Base-by-base conservation (phyloP, 306 rosid genomes). In the Begonia fuchsioides region DNA sequence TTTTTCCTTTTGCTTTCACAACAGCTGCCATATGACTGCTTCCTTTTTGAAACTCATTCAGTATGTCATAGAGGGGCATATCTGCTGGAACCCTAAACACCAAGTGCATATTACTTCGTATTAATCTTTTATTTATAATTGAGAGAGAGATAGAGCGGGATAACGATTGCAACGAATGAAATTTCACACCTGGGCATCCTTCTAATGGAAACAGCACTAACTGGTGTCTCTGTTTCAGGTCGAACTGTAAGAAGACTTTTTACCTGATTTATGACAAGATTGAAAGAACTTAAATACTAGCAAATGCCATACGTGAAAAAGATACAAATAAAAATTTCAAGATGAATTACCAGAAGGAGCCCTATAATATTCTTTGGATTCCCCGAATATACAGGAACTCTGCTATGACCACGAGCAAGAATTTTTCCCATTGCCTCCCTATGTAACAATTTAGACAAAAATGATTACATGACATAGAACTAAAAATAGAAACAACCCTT, bases 1-100 rank as follows among this genome's bases (percentile, higher is more conserved):
- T 66, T 73, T 70, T 92, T 43, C 73, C 87, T 56, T 64, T 75
- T 10, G 72, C 64, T 67, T 67, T 92, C 58, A 86, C 96, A 58
- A 92, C 93, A 64, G 96, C 96, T 49, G 98, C 98, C 98, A 92
- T 85, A 62, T 92, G 98, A 67, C 98, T 92, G 60, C 94, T 79
- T 3, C 98, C 98, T 58, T 92, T 92, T 56, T 92, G 98, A 68
- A 92, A 92, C 69, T 92, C 96, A 61, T 92, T 92, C 63, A 92
- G 68, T 69, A 92, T 85, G 65, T 92, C 98, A 52, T 92, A 85
- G 17, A 92, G 86, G 52, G 98, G 96, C 96, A 92, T 85, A 72
- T 92, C 94, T 32, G 94, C 72, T 47, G 98, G 98, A 66, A 85
- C 98, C 59, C 98, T 92, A 79, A n/a, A 41, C 16, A 57, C 19